A percentile compares a stretch with the other conserved stretches of the same genome.
Conservation (phyloP, 1,284 basidiomycete genomes). For the Malassezia obtusa region DNA sequence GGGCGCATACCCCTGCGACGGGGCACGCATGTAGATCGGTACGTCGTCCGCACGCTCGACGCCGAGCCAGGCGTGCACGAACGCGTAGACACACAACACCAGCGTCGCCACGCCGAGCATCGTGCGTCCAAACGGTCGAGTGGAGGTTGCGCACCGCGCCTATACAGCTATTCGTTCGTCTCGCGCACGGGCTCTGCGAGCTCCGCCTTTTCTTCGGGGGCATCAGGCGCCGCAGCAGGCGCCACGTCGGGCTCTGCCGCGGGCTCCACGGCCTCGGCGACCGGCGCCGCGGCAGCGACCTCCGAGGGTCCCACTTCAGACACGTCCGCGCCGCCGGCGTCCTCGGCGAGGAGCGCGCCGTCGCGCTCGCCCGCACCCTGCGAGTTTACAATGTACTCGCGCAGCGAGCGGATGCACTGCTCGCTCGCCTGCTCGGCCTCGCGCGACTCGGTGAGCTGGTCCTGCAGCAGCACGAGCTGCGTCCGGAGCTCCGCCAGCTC, state of each 20-base stretch:
- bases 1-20: conserved; percentile 29
- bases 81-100: not conserved
- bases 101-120: not conserved
- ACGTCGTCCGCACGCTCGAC: not conserved
- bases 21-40: conserved; percentile 19
- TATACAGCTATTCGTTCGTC: no score
- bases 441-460: conserved; percentile 31
- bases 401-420: conserved; percentile 31
- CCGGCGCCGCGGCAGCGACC: no score
- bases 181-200: no score
- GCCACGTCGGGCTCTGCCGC: no score
- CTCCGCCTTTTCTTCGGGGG: no score
- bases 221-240: no score
- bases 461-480: conserved; percentile 26
- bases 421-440: conserved; percentile 42
- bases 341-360: not conserved
- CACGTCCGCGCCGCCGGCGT: not conserved
- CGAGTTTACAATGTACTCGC: conserved; percentile 26
- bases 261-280: no score
- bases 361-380: not conserved
- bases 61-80: not conserved
- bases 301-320: no score
- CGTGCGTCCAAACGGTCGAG: no score
- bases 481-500: conserved; percentile 28
- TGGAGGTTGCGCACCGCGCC: no score